These are phyloP conservation scores for Iberis pinnata DNA, from an alignment of 345 rosid species.

Conservation along the genomic window DNA sequence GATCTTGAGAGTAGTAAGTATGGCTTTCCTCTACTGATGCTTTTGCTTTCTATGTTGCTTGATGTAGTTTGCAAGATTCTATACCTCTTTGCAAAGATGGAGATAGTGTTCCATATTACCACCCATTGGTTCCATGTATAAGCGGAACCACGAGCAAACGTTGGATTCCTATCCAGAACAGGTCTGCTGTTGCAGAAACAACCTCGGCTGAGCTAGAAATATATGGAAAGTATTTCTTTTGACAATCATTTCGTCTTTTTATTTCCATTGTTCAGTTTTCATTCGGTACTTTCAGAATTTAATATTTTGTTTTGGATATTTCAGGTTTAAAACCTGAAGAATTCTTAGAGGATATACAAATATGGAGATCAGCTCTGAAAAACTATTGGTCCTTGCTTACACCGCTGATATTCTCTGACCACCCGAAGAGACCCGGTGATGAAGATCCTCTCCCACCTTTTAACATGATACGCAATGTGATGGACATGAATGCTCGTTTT, in stretches of 20 bases:
- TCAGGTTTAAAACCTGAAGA: conserved; percentile 77
- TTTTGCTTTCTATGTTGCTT: conserved; percentile 16
- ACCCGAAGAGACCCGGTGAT: conserved; percentile 98
- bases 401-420: conserved; percentile 95
- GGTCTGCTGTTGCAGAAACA: conserved; percentile 53
- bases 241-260: not conserved
- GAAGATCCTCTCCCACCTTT: conserved; percentile 95
- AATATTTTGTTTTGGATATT: not conserved
- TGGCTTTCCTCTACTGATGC: conserved; percentile 4
- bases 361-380: conserved; percentile 66
- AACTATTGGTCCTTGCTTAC: conserved; percentile 94
- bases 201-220: conserved; percentile 55
- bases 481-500: conserved; percentile 96
- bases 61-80: conserved; percentile 44
- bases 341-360: conserved; percentile 58
- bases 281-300: conserved; percentile 1
- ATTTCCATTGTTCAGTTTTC: too few relatives aligned
- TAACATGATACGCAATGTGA: conserved; percentile 93
- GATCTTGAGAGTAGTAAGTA: not conserved
- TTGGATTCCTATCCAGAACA: conserved; percentile 84
- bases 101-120: conserved; percentile 62
- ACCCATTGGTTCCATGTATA: conserved; percentile 70
- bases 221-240: conserved; percentile 69
- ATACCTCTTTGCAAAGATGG: conserved; percentile 70
- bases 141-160: conserved; percentile 70